A percentile compares a stretch with the other conserved stretches of the same genome.
phyloP scores from a whole-genome alignment of 1,284 basidiomycete genomes.

The Neonothopanus nambi region DNA sequence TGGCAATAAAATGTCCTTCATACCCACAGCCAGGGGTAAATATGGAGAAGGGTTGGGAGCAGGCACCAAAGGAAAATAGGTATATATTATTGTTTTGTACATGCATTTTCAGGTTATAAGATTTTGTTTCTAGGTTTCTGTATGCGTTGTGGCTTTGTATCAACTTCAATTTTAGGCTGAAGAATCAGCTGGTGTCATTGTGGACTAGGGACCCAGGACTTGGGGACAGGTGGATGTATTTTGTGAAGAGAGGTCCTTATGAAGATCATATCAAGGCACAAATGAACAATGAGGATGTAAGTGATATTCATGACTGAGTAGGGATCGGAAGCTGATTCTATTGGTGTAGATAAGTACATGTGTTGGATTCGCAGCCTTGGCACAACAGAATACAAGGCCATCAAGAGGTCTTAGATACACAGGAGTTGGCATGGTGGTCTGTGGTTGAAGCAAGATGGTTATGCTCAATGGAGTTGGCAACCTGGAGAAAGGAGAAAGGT shows the following conservation, averaged over 20 bases:
- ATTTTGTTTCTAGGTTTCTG: no score
- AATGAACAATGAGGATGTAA: not conserved
- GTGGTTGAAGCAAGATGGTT: constrained; percentile 4
- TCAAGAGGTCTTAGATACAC: constrained; percentile 6
- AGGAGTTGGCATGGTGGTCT: constrained; percentile 2
- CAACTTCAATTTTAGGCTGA: not conserved
- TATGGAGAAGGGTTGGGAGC: constrained; percentile 27
- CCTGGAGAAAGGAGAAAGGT: constrained; percentile 12
- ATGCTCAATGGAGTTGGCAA: constrained; percentile 7
- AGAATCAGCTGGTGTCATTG: constrained; percentile 5
- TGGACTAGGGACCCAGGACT: not conserved
- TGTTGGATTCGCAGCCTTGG: constrained; percentile 8
- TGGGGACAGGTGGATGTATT: constrained; percentile 1
- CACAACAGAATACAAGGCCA: not conserved
- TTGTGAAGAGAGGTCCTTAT: not conserved
- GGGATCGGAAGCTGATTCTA: no score
- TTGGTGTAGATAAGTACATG: constrained; percentile 8
- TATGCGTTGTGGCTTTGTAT: not conserved
- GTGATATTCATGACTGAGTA: not conserved
- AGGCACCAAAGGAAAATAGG: no score
- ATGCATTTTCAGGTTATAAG: no score
- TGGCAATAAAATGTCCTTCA: constrained; percentile 33
- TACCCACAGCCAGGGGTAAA: constrained; percentile 35
- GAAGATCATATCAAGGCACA: not conserved
- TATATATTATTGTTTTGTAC: no score